Evolutionary conservation across 2,329 filamentous ascomycete genomes (phyloP).

Genomic region (Fusarium austroafricanum): DNA sequence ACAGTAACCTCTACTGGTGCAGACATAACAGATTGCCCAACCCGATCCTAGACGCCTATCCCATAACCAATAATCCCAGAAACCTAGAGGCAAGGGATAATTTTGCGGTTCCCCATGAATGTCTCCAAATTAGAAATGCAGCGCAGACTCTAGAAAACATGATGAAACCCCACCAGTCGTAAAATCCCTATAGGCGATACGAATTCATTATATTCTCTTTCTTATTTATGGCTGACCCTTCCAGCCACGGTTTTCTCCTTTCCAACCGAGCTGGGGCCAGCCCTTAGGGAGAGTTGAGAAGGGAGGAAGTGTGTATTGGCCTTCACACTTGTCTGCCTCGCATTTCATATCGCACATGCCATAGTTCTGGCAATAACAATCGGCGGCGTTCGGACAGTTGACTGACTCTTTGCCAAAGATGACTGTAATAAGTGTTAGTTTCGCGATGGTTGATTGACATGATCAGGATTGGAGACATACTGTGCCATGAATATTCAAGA

Average conservation of each 20-base stretch:
- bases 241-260: conserved; percentile 45
- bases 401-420: conserved; percentile 68
- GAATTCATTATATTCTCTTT: conserved; percentile 2
- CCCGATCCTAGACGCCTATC: conserved; percentile 38
- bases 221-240: conserved; percentile 39
- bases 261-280: conserved; percentile 62
- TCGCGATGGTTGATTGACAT: background rate
- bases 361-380: conserved; percentile 76
- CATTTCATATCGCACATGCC: conserved; percentile 66
- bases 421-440: conserved; percentile 53
- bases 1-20: conserved; percentile 34
- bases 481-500: conserved; percentile 75
- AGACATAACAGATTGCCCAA: conserved; percentile 38
- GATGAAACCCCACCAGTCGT: conserved; percentile 21
- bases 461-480: conserved; percentile 53
- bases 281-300: conserved; percentile 68
- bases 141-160: conserved; percentile 7
- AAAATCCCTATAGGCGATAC: conserved; percentile 12
- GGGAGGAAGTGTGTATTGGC: conserved; percentile 69
- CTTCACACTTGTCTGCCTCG: conserved; percentile 61
- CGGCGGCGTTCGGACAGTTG: conserved; percentile 69
- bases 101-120: conserved; percentile 4
- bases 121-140: conserved; percentile 5
- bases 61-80: conserved; percentile 33
- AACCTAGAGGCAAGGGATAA: conserved; percentile 26